These are phyloP conservation scores for Astrothelium subdiscretum DNA, from an alignment of 495 filamentous ascomycete species.

Conservation along the genomic window DNA sequence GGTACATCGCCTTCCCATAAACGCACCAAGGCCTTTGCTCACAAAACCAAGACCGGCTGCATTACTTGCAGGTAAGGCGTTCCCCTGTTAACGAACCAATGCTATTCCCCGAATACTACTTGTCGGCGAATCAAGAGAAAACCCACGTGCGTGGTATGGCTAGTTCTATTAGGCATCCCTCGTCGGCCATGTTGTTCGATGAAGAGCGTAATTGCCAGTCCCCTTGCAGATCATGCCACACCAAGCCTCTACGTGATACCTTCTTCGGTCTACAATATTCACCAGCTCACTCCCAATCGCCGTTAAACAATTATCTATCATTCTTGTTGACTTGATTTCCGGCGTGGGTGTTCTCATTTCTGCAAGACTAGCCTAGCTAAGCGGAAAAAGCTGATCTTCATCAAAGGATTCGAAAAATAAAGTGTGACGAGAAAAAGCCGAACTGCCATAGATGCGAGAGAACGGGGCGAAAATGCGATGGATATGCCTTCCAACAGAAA, in stretches of 20 bases:
- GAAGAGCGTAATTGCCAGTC: too few relatives aligned
- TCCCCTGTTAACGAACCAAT: background rate
- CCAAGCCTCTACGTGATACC: too few relatives aligned
- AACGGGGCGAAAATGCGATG: conserved; percentile 7
- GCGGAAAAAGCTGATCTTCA: background rate
- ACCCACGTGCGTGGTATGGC: background rate
- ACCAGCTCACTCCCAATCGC: too few relatives aligned
- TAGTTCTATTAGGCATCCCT: too few relatives aligned
- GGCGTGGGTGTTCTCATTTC: too few relatives aligned
- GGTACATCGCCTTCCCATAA: background rate
- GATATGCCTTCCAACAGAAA: background rate
- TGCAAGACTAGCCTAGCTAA: background rate
- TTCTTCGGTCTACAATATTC: too few relatives aligned
- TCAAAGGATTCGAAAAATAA: background rate
- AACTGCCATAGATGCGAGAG: background rate
- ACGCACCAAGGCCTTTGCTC: background rate
- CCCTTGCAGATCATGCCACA: too few relatives aligned
- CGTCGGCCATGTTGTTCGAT: too few relatives aligned
- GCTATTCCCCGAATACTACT: background rate
- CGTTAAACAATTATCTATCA: too few relatives aligned
- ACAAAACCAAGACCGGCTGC: conserved; percentile 6
- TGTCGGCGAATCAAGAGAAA: background rate
- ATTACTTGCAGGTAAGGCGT: conserved; percentile 3
- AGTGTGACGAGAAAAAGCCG: conserved; percentile 8
- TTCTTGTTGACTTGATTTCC: too few relatives aligned